Conservation (phyloP, 768 basidiomycete genomes). For the Hygrophoropsis aurantiaca region DNA sequence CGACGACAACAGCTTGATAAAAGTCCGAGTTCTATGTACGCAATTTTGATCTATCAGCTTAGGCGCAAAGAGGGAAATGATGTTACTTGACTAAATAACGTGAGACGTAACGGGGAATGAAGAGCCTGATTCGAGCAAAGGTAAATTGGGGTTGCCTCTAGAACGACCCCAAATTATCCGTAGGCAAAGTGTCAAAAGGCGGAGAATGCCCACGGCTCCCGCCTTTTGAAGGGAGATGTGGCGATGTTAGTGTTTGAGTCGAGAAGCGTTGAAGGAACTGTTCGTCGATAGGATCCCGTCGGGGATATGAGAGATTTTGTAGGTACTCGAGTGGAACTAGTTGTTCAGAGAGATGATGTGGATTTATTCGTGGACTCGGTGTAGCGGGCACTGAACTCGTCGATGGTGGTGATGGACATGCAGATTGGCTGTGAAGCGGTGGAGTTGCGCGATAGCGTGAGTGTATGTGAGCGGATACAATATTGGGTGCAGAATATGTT, state of each 20-base stretch:
- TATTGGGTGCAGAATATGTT: conserved; percentile 33
- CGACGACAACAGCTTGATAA: too few relatives aligned
- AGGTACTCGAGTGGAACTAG: conserved; percentile 68
- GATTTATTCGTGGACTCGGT: conserved; percentile 28
- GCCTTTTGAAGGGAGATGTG: conserved; percentile 15
- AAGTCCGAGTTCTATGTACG: too few relatives aligned
- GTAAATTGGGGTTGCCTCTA: too few relatives aligned
- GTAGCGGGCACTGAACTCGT: conserved; percentile 39
- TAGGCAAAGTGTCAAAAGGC: conserved; percentile 1
- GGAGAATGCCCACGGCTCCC: conserved; percentile 12
- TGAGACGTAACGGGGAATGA: too few relatives aligned
- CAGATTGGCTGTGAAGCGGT: conserved; percentile 21
- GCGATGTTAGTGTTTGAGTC: conserved; percentile 23
- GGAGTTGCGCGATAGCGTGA: conserved; percentile 19
- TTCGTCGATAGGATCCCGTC: conserved; percentile 65
- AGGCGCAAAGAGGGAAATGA: too few relatives aligned
- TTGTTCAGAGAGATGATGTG: conserved; percentile 25
- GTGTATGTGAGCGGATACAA: conserved; percentile 9
- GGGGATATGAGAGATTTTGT: conserved; percentile 50
- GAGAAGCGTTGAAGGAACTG: conserved; percentile 60
- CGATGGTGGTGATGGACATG: conserved; percentile 32
- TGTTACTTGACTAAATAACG: too few relatives aligned
- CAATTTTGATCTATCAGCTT: too few relatives aligned
- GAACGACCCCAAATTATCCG: too few relatives aligned
- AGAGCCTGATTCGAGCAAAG: too few relatives aligned